A percentile compares a stretch with the other conserved stretches of the same genome.
phyloP scores from a whole-genome alignment of 2,329 filamentous ascomycete species.

The Aspergillus novofumigatus region DNA sequence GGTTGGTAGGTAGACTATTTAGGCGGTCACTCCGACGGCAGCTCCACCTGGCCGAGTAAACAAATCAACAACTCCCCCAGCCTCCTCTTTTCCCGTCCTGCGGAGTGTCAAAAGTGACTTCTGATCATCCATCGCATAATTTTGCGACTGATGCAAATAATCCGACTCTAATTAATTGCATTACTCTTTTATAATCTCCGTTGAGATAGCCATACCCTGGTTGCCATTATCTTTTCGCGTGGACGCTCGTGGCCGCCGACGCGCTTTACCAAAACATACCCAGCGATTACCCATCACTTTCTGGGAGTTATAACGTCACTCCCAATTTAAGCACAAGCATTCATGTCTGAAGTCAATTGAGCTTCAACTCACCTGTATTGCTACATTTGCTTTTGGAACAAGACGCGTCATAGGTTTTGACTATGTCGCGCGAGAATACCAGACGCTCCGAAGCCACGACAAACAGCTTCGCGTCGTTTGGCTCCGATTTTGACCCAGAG shows the following conservation, averaged over 20 bases:
- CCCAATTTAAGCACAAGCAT: background rate
- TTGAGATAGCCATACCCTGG: background rate
- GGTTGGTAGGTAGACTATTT: background rate
- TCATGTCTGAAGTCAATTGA: background rate
- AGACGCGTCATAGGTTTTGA: slow-evolving; percentile 3
- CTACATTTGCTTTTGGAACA: background rate
- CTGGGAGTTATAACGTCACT: background rate
- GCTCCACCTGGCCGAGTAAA: slow-evolving; percentile 13
- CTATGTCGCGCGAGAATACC: slow-evolving; percentile 19
- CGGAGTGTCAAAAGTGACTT: background rate
- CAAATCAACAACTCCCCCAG: slow-evolving; percentile 16
- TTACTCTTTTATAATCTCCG: background rate
- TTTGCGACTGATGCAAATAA: background rate
- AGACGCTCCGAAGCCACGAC: slow-evolving; percentile 12
- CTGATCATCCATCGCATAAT: background rate
- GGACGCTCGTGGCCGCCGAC: background rate
- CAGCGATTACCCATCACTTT: background rate
- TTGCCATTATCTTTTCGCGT: background rate
- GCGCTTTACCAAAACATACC: background rate
- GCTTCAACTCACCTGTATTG: background rate
- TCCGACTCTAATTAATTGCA: background rate
- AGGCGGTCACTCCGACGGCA: slow-evolving; percentile 10
- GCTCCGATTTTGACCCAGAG: slow-evolving; percentile 41
- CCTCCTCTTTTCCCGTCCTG: slow-evolving; percentile 17
- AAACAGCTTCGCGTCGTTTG: slow-evolving; percentile 27